Evolutionary conservation across 805 yeast genomes (phyloP).

Genomic region (Kluyveromyces siamensis): DNA sequence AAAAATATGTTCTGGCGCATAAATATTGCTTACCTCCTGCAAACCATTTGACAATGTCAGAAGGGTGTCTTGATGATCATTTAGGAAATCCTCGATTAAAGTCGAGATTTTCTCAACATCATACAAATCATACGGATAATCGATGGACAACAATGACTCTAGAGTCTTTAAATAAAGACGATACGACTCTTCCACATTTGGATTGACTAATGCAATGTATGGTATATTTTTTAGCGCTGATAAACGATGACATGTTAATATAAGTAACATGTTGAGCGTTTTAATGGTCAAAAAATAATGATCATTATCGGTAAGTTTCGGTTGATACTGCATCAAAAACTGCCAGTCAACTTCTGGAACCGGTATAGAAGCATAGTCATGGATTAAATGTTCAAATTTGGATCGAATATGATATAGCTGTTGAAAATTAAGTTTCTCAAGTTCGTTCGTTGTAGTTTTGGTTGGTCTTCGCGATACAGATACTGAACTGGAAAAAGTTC

Average conservation of each 20-base stretch:
- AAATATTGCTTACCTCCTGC: slow-evolving; percentile 47
- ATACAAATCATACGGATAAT: slow-evolving; percentile 37
- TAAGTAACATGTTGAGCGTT: slow-evolving; percentile 47
- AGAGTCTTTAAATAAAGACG: slow-evolving; percentile 64
- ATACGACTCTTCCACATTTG: slow-evolving; percentile 73
- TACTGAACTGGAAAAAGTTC: not conserved
- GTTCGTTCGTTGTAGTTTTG: not conserved
- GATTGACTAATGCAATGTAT: slow-evolving; percentile 77
- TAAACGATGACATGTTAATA: slow-evolving; percentile 62
- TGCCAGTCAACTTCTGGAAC: slow-evolving; percentile 46
- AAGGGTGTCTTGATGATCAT: slow-evolving; percentile 76
- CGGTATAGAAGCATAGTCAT: slow-evolving; percentile 43
- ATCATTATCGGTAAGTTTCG: slow-evolving; percentile 24
- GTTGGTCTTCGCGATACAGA: not conserved
- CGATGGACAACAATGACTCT: slow-evolving; percentile 37
- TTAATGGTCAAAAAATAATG: slow-evolving; percentile 37
- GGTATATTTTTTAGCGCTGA: slow-evolving; percentile 67
- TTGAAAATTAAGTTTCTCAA: slow-evolving; percentile 30
- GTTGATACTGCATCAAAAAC: slow-evolving; percentile 37
- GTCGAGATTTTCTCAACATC: slow-evolving; percentile 47
- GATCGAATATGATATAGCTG: slow-evolving; percentile 50
- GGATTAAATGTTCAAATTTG: slow-evolving; percentile 48
- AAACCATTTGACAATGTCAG: slow-evolving; percentile 79
- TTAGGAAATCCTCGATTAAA: slow-evolving; percentile 51
- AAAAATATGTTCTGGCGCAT: slow-evolving; percentile 41